These are phyloP conservation scores for Leccinum variicolor DNA, from an alignment of 768 basidiomycete genomes.

Conservation along the genomic window DNA sequence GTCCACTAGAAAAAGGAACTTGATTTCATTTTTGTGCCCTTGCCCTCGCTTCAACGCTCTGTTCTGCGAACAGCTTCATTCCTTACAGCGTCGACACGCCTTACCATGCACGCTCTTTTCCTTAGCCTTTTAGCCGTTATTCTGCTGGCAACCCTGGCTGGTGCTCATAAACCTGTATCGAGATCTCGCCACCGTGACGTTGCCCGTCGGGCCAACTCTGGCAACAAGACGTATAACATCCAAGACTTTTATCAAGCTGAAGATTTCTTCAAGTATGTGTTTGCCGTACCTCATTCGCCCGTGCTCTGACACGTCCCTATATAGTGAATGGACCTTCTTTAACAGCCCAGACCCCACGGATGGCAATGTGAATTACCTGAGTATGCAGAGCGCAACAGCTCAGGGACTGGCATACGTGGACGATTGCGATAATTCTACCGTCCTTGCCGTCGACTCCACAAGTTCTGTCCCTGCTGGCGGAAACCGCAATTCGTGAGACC, in stretches of 20 bases:
- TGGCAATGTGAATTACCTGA: slow-evolving; percentile 63
- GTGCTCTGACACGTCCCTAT: neutral
- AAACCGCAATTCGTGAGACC: slow-evolving; percentile 50
- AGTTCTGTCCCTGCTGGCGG: slow-evolving; percentile 46
- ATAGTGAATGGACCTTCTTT: slow-evolving; percentile 71
- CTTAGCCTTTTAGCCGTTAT: slow-evolving; percentile 30
- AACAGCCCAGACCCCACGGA: slow-evolving; percentile 61
- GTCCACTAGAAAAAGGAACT: neutral
- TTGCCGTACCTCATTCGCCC: neutral
- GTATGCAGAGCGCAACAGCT: slow-evolving; percentile 41
- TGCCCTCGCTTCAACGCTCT: neutral
- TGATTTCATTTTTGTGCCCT: neutral
- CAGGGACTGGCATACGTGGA: slow-evolving; percentile 63
- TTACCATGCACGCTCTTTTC: slow-evolving; percentile 33
- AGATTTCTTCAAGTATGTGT: slow-evolving; percentile 56
- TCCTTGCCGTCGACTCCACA: slow-evolving; percentile 62
- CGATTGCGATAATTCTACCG: slow-evolving; percentile 46
- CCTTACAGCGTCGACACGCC: slow-evolving; percentile 8
- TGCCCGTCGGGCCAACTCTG: slow-evolving; percentile 15
- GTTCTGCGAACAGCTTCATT: slow-evolving; percentile 2
- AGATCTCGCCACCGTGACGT: slow-evolving; percentile 30
- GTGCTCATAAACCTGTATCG: slow-evolving; percentile 26
- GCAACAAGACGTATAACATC: slow-evolving; percentile 33
- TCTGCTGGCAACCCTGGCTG: slow-evolving; percentile 36
- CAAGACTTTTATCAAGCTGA: slow-evolving; percentile 45